Evolutionary conservation across 805 yeast species (phyloP), one percentile per base, ranked within the genome.

Genomic region (Starmerella bacillaris): DNA sequence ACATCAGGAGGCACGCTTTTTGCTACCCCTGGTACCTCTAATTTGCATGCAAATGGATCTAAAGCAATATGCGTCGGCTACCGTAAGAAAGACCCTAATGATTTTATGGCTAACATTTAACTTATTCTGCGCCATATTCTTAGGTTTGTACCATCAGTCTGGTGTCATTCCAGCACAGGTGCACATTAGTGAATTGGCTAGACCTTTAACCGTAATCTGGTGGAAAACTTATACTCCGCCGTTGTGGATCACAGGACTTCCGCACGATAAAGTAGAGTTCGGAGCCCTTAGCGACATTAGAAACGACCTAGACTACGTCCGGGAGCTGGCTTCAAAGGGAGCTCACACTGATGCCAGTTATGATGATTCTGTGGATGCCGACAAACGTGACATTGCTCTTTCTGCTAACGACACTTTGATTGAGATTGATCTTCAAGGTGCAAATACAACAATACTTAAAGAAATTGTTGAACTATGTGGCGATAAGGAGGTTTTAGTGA

Each of bases 181-280:
- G 3, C 42, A 44, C 33, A 36, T 56, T 12, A 45, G 56, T 12
- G 37, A 43, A 6, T 27, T 51, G 15, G 39, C 46, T 3, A 34
- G 44, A 16, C 51, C 56, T 3, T 36, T 53, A 3, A 55, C 64
- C 0, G 58, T 70, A 0, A 49, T 86, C 4, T 86, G 92, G 82
- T 86, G 96, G 96, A 72, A 82, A 53, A 82, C 94, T 0, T 89
- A 86, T 47, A 68, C 80, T 3, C 95, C 96, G 1, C 96, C 98
- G 3, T 67, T 80, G 4, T 89, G 94, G 93, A 53, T 86, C 37
- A 57, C 76, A 46, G 65, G 63, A 4, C 41, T 45, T 18, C 50
- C 46, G 6, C 31, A 39, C 11, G 46, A 40, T 8, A 40, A 49
- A 1, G 53, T 55, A 1, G 37, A 38, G 9, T 41, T 47, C 31